These are phyloP conservation scores for Boeremia lycopersici DNA, from an alignment of 2,329 filamentous ascomycete species.

Conservation along the genomic window DNA sequence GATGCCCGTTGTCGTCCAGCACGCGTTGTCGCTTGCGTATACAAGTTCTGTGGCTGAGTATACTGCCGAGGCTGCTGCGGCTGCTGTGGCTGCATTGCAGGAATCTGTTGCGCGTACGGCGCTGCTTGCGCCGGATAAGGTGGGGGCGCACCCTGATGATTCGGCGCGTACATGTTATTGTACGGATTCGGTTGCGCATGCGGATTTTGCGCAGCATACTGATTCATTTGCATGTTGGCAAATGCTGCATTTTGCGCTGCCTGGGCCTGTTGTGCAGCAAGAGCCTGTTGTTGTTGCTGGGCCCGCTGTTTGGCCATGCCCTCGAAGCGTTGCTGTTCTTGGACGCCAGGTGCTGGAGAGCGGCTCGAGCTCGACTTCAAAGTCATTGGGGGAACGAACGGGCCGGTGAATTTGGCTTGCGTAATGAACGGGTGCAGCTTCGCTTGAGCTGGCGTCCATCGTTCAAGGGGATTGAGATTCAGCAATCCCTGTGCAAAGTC, in stretches of 20 bases:
- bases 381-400: constrained; percentile 97
- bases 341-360: constrained; percentile 88
- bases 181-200: constrained; percentile 71
- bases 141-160: constrained; percentile 74
- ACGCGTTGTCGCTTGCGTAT: constrained; percentile 76
- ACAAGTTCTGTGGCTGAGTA: constrained; percentile 72
- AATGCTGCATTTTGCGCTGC: constrained; percentile 72
- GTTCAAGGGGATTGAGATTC: constrained; percentile 92
- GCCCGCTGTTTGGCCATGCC: constrained; percentile 91
- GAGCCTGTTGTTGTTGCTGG: constrained; percentile 54
- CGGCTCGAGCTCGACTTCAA: constrained; percentile 85
- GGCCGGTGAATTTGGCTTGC: constrained; percentile 94
- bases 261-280: constrained; percentile 60
- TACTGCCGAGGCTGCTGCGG: constrained; percentile 47
- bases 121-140: constrained; percentile 77
- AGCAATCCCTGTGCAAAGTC: constrained; percentile 94
- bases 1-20: constrained; percentile 86
- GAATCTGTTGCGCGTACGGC: constrained; percentile 62
- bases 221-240: constrained; percentile 63
- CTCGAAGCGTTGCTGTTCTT: constrained; percentile 95
- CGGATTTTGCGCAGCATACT: constrained; percentile 54
- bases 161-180: constrained; percentile 74
- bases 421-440: constrained; percentile 98
- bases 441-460: constrained; percentile 97
- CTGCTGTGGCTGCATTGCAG: constrained; percentile 47